Base-by-base conservation (phyloP, 2,329 filamentous ascomycete species). In the Curvularia lunata region DNA sequence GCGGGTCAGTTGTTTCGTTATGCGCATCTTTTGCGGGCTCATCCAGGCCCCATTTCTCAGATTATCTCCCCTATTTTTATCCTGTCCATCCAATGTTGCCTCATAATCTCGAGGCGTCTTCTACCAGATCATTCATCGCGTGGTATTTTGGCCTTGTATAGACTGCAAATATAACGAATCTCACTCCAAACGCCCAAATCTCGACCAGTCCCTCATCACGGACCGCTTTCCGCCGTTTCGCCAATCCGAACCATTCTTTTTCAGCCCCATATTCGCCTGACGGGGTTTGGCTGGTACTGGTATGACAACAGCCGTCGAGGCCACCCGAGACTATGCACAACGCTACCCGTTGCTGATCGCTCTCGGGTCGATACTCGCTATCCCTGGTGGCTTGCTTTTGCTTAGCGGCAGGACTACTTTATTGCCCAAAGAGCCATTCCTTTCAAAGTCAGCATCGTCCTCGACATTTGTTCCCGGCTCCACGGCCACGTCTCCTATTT, bases 291-390 rank as follows among this genome's bases (percentile, higher is more conserved):
- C 32, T 51, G 23, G 48, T 43, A 62, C 50, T 46, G 54, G 56
- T 56, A 74, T 70, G 71, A 58, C 58, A 19, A 54, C 50, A 55
- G 42, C 62, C 42, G 52, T 64, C 47, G 61, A 68, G 52, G 52
- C 43, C 21, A 58, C 66, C 41, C 66, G 65, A 58, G 61, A 71
- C 46, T 67, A 66, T 50, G 57, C 64, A 47, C 67, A 70, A 54
- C 59, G 47, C 38, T 64, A 66, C 49, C 66, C 69, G 34, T 53
- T 71, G 45, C 56, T 61, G 54, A 48, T 66, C 13, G 64, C 62
- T 37, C 59, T 59, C 32, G 63, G 63, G 42, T 52, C 68, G 34
- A 62, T 68, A 25, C 62, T 71, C 46, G 54, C 62, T 13, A 23
- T 67, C 8, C 63, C 69, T 43, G 63, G 66, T 38, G 56, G 58